Evolutionary conservation across 2,329 filamentous ascomycete species (phyloP).

Genomic region (Venturiaceae sp.): DNA sequence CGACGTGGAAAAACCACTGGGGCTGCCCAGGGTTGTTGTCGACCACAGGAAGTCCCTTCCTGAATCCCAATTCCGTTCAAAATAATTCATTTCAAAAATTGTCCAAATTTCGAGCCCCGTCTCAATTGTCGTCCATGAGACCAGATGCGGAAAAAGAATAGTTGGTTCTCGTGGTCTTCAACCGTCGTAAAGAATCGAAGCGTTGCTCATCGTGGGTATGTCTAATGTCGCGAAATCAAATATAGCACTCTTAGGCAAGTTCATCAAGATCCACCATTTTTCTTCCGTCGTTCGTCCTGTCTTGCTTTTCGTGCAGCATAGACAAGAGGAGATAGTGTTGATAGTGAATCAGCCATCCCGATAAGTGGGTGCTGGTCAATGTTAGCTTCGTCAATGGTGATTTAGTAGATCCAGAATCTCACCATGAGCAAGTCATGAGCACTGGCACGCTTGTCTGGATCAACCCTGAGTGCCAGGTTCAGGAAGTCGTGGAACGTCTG

Average conservation of each 20-base stretch:
- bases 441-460: constrained; percentile 92
- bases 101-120: background rate
- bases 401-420: constrained; percentile 29
- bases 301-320: constrained; percentile 75
- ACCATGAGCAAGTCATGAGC: constrained; percentile 90
- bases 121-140: background rate
- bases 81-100: background rate
- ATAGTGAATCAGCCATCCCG: constrained; percentile 40
- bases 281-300: constrained; percentile 58
- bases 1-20: background rate
- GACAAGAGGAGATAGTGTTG: constrained; percentile 76
- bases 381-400: constrained; percentile 12
- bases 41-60: background rate
- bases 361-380: constrained; percentile 36
- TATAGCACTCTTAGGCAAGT: background rate
- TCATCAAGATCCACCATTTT: constrained; percentile 20
- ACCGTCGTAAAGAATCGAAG: background rate
- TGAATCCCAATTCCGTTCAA: background rate
- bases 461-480: constrained; percentile 87
- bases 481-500: constrained; percentile 84
- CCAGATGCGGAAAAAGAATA: background rate
- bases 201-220: background rate
- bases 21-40: background rate
- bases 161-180: background rate
- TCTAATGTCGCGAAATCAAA: background rate